These are phyloP conservation scores for Monilinia fructigena DNA, from an alignment of 2,329 filamentous ascomycete species.

Conservation along the genomic window DNA sequence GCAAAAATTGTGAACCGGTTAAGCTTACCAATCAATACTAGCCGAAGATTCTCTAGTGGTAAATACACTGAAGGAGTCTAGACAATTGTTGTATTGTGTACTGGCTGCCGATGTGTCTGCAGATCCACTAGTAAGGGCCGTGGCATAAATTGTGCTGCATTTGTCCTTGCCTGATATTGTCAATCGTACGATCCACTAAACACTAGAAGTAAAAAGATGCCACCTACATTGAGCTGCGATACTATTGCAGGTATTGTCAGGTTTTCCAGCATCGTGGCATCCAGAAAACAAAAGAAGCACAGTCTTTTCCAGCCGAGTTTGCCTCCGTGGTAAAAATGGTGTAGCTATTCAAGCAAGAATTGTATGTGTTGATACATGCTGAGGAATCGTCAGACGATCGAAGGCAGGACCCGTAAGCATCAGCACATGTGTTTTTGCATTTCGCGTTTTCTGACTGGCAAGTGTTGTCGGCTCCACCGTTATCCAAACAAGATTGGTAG, in stretches of 20 bases:
- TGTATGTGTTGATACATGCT: constrained; percentile 7
- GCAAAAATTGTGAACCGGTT: not conserved
- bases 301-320: constrained; percentile 25
- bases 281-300: constrained; percentile 24
- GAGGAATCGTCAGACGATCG: not conserved
- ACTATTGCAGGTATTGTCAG: constrained; percentile 26
- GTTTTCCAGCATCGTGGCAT: constrained; percentile 22
- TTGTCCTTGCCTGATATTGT: constrained; percentile 24
- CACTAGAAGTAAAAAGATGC: not conserved
- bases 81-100: constrained; percentile 27
- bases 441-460: constrained; percentile 24
- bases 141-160: constrained; percentile 27
- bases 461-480: constrained; percentile 24
- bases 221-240: constrained; percentile 23
- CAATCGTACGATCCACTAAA: not conserved
- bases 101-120: constrained; percentile 19
- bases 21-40: not conserved
- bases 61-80: constrained; percentile 27
- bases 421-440: constrained; percentile 24
- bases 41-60: constrained; percentile 9
- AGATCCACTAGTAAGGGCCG: constrained; percentile 24
- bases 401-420: constrained; percentile 9
- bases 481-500: constrained; percentile 23
- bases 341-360: constrained; percentile 22
- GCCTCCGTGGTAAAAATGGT: constrained; percentile 22